Evolutionary conservation across 345 rosid genomes (phyloP).

Genomic region (Eucalyptus sp.): DNA sequence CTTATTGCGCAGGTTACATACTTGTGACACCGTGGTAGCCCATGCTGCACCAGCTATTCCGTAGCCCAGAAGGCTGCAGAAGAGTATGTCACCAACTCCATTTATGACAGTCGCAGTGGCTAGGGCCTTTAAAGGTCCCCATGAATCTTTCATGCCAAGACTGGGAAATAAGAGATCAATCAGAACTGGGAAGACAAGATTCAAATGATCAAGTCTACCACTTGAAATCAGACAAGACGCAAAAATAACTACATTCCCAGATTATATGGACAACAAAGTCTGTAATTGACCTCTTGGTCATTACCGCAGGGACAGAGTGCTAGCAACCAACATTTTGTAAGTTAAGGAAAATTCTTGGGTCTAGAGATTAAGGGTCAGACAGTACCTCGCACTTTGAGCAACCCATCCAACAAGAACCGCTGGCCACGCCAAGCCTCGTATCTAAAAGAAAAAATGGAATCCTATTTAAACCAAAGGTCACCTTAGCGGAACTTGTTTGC

Average conservation of each 20-base stretch:
- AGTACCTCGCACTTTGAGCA: constrained; percentile 44
- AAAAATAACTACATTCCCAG: not conserved
- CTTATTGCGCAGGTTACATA: not conserved
- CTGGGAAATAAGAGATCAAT: constrained; percentile 3
- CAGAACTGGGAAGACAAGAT: not conserved
- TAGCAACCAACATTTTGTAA: not conserved
- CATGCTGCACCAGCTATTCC: constrained; percentile 35
- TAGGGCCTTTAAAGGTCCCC: constrained; percentile 39
- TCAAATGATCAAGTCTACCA: not conserved
- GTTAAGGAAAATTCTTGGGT: not conserved
- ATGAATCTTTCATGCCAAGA: constrained; percentile 39
- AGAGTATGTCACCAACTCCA: constrained; percentile 26
- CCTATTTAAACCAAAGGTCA: not conserved
- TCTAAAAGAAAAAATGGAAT: not conserved
- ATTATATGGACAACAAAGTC: not conserved
- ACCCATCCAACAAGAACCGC: constrained; percentile 33
- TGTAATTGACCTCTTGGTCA: not conserved
- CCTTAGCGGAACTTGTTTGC: not conserved
- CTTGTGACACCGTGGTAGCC: constrained; percentile 39
- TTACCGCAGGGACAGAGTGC: not conserved
- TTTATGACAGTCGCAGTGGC: constrained; percentile 19
- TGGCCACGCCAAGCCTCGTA: constrained; percentile 34
- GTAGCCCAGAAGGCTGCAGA: constrained; percentile 20
- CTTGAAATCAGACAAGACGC: not conserved
- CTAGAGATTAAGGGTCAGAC: not conserved